Evolutionary conservation across 192 early-diverging fungal genomes (phyloP).

Genomic region (Gaertneriomyces semiglobifer): DNA sequence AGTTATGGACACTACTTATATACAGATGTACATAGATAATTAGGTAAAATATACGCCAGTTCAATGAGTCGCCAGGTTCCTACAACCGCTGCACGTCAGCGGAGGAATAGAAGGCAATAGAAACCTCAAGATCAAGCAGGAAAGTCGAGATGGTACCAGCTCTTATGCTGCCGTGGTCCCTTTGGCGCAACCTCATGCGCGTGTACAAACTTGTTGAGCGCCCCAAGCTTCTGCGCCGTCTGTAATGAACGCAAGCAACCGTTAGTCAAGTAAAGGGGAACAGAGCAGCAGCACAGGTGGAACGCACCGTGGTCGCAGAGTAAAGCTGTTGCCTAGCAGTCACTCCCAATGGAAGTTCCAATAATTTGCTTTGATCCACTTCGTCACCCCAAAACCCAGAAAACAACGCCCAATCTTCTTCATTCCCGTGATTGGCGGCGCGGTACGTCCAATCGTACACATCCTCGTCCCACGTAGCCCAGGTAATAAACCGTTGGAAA

Average conservation of each 20-base stretch:
- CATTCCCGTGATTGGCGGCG: background rate
- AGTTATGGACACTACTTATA: background rate
- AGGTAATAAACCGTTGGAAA: constrained; percentile 20
- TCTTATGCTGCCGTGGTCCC: constrained; percentile 30
- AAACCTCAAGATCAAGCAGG: constrained; percentile 56
- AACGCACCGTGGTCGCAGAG: constrained; percentile 10
- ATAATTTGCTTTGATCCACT: constrained; percentile 26
- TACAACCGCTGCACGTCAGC: too few species aligned
- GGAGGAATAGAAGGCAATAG: too few species aligned
- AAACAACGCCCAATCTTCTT: constrained; percentile 23
- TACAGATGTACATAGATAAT: background rate
- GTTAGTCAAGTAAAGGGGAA: background rate
- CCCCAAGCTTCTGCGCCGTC: constrained; percentile 20
- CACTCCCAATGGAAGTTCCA: constrained; percentile 23
- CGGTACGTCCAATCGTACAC: constrained; percentile 25
- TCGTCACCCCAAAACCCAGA: constrained; percentile 24
- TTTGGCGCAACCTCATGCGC: constrained; percentile 20
- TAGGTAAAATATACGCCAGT: background rate
- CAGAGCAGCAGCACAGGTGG: background rate
- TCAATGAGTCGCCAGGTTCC: background rate
- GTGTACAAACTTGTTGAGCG: constrained; percentile 26
- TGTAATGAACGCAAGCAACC: background rate
- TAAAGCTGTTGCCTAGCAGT: constrained; percentile 24
- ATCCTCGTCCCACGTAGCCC: constrained; percentile 23
- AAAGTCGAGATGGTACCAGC: constrained; percentile 27